These are phyloP conservation scores for Cyphellophora attinorum DNA, from an alignment of 2,329 filamentous ascomycete genomes.

Conservation along the genomic window DNA sequence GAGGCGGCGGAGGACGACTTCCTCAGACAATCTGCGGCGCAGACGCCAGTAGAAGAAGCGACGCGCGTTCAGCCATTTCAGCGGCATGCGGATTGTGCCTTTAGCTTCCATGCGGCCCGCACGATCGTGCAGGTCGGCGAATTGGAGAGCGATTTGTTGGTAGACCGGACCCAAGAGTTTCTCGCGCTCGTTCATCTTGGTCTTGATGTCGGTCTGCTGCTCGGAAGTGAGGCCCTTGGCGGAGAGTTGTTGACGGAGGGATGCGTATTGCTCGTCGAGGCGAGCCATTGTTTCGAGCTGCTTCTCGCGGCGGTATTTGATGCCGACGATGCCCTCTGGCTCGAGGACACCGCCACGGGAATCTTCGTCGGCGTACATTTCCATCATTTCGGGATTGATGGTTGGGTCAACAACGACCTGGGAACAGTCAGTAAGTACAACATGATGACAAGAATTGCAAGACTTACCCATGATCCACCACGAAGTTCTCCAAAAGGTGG, in stretches of 20 bases:
- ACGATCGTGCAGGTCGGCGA: conserved; percentile 93
- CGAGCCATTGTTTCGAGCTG: conserved; percentile 97
- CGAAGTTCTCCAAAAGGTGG: conserved; percentile 92
- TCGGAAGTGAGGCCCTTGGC: conserved; percentile 62
- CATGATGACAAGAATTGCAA: conserved; percentile 2
- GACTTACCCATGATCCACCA: conserved; percentile 83
- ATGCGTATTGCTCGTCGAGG: conserved; percentile 72
- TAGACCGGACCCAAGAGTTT: conserved; percentile 87
- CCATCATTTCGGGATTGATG: conserved; percentile 93
- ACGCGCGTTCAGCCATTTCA: conserved; percentile 80
- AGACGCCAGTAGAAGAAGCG: conserved; percentile 99
- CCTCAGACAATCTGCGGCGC: conserved; percentile 90
- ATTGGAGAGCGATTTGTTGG: conserved; percentile 89
- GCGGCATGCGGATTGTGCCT: conserved; percentile 73
- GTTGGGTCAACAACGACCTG: conserved; percentile 93
- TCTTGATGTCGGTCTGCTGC: conserved; percentile 68
- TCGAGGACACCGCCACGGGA: conserved; percentile 94
- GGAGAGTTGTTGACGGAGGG: conserved; percentile 69
- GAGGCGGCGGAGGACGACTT: conserved; percentile 93
- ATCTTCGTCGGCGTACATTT: conserved; percentile 98
- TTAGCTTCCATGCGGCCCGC: conserved; percentile 98
- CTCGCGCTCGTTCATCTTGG: conserved; percentile 75
- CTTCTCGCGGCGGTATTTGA: conserved; percentile 97
- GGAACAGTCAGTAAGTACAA: conserved; percentile 23
- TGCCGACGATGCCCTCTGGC: conserved; percentile 94